Evolutionary conservation across 345 rosid species (phyloP).

Genomic region (Barbarea vulgaris): DNA sequence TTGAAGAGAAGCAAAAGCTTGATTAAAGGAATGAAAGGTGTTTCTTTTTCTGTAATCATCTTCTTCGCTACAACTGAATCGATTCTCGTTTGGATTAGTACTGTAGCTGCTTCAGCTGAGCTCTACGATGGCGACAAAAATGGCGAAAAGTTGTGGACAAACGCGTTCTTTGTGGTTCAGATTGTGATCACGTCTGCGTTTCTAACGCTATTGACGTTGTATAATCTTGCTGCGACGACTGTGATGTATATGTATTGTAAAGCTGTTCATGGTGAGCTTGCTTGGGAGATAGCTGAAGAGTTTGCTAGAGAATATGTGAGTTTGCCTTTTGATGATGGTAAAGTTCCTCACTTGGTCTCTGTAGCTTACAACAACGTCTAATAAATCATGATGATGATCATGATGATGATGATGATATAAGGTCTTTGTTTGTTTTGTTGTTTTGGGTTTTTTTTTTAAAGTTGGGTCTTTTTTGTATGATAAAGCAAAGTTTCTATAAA

Average conservation of each 20-base stretch:
- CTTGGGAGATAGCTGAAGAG: conserved; percentile 71
- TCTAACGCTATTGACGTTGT: conserved; percentile 41
- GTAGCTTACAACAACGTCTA: conserved; percentile 33
- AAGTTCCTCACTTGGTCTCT: conserved; percentile 70
- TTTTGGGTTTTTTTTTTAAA: background rate
- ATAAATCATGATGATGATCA: conserved; percentile 1
- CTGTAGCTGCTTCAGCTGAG: conserved; percentile 4
- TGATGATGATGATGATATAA: background rate
- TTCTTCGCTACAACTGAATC: conserved; percentile 38
- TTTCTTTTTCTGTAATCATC: conserved; percentile 45
- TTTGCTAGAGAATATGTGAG: conserved; percentile 61
- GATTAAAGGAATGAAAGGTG: conserved; percentile 53
- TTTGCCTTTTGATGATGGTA: conserved; percentile 73
- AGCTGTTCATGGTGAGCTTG: conserved; percentile 72
- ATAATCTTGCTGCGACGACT: conserved; percentile 51
- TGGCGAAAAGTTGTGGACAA: conserved; percentile 42
- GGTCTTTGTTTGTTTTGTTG: conserved; percentile 1
- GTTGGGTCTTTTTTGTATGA: conserved; percentile 17
- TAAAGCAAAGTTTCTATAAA: conserved; percentile 20
- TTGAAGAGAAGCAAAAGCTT: conserved; percentile 58
- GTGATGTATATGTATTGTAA: conserved; percentile 74
- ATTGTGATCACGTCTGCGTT: conserved; percentile 51
- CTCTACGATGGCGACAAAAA: conserved; percentile 20
- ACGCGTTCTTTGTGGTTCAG: conserved; percentile 46
- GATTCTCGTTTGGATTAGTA: conserved; percentile 38